Evolutionary conservation across 352 stramenopile species (phyloP).

Genomic region (Pythium grandisporangium): DNA sequence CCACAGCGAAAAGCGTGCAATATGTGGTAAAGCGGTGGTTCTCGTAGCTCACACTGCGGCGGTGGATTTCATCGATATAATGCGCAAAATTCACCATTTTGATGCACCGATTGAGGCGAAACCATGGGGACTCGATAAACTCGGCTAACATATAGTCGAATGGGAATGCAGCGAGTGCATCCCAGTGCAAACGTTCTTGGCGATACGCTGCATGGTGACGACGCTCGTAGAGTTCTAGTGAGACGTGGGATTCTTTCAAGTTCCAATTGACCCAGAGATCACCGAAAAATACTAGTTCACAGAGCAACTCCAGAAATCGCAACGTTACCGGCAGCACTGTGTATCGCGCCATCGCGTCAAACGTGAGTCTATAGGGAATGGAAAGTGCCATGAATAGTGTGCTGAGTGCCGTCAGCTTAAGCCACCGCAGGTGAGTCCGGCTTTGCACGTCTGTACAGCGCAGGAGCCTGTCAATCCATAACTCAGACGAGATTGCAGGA

Average conservation of each 20-base stretch:
- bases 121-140: conserved; percentile 27
- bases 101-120: conserved; percentile 34
- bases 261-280: conserved; percentile 65
- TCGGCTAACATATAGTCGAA: conserved; percentile 40
- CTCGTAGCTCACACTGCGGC: conserved; percentile 39
- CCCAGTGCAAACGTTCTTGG: conserved; percentile 19
- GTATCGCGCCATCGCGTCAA: conserved; percentile 20
- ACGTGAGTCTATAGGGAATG: conserved; percentile 32
- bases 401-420: conserved; percentile 14
- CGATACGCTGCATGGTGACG: conserved; percentile 27
- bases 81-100: conserved; percentile 44
- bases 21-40: conserved; percentile 29
- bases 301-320: conserved; percentile 22
- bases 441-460: conserved; percentile 35
- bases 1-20: conserved; percentile 27
- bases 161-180: conserved; percentile 32
- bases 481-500: conserved; percentile 10
- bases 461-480: conserved; percentile 43
- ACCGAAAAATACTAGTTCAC: conserved; percentile 35
- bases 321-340: conserved; percentile 9
- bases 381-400: conserved; percentile 34
- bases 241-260: conserved; percentile 25
- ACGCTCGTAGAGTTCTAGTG: conserved; percentile 43
- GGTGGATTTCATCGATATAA: conserved; percentile 43
- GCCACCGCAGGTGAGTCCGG: conserved; percentile 26